Evolutionary conservation across 805 yeast genomes (phyloP).

Genomic region (Candida hungchunana): DNA sequence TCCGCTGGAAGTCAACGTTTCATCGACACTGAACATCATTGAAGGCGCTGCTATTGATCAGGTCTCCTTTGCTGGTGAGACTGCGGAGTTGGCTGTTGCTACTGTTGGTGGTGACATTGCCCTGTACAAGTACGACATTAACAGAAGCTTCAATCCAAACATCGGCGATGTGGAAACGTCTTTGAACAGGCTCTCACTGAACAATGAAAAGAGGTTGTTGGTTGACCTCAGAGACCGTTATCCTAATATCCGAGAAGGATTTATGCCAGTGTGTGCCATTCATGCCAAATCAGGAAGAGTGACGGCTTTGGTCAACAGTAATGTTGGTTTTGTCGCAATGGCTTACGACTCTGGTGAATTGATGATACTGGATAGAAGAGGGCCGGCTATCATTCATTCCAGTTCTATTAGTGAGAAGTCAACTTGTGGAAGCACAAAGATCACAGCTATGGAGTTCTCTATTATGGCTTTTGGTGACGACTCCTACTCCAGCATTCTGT

Average conservation of each 20-base stretch:
- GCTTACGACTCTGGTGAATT: slow-evolving; percentile 76
- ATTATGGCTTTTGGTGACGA: slow-evolving; percentile 67
- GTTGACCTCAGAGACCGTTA: slow-evolving; percentile 53
- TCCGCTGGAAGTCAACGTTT: slow-evolving; percentile 56
- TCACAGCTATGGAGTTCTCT: slow-evolving; percentile 68
- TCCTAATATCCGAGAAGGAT: slow-evolving; percentile 53
- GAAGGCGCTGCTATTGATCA: slow-evolving; percentile 43
- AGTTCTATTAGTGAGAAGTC: slow-evolving; percentile 30
- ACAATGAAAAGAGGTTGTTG: slow-evolving; percentile 26
- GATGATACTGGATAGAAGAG: slow-evolving; percentile 72
- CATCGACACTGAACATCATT: slow-evolving; percentile 43
- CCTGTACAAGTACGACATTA: slow-evolving; percentile 64
- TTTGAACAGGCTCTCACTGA: slow-evolving; percentile 28
- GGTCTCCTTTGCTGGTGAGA: slow-evolving; percentile 74
- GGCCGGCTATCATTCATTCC: slow-evolving; percentile 63
- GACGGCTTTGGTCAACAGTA: slow-evolving; percentile 61
- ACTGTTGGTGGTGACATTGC: slow-evolving; percentile 68
- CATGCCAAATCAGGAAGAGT: slow-evolving; percentile 45
- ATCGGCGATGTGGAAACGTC: slow-evolving; percentile 29
- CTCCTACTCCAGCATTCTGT: slow-evolving; percentile 62
- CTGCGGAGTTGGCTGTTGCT: slow-evolving; percentile 71
- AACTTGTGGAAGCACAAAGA: slow-evolving; percentile 26
- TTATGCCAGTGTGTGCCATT: slow-evolving; percentile 50
- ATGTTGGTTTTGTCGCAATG: slow-evolving; percentile 79
- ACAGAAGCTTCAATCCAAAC: slow-evolving; percentile 39